Percentiles rank a stretch among this genome's conserved stretches.
phyloP scores from a whole-genome alignment of 1,284 basidiomycete species.

The Stereum hirsutum region DNA sequence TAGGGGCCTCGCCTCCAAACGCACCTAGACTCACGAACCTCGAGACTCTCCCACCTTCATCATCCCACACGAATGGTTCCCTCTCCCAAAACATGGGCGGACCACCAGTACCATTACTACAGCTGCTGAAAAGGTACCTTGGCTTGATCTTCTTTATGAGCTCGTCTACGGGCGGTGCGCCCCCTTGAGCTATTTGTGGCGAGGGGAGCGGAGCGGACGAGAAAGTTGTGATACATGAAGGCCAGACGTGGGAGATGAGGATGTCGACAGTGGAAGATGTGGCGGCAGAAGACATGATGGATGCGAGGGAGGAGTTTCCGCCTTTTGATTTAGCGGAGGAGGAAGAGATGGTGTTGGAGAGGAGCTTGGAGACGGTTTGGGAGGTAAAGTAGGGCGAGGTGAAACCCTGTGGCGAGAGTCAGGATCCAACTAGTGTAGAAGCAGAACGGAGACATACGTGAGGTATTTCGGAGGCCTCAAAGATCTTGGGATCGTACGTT shows the following conservation, averaged over 20 bases:
- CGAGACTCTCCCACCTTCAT: constrained; percentile 56
- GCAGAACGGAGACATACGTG: constrained; percentile 36
- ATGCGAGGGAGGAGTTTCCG: constrained; percentile 51
- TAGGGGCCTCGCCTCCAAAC: constrained; percentile 59
- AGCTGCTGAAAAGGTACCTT: constrained; percentile 71
- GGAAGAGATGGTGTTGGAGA: constrained; percentile 54
- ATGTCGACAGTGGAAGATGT: constrained; percentile 72
- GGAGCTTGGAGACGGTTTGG: constrained; percentile 62
- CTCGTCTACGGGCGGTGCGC: constrained; percentile 59
- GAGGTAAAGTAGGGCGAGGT: constrained; percentile 63
- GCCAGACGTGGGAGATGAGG: constrained; percentile 75
- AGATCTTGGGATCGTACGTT: constrained; percentile 56
- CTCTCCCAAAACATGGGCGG: constrained; percentile 83
- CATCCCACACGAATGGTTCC: constrained; percentile 82
- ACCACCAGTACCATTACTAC: constrained; percentile 41
- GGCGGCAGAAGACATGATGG: constrained; percentile 50
- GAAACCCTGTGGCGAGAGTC: constrained; percentile 43
- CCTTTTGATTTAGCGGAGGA: constrained; percentile 27
- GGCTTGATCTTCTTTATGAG: constrained; percentile 59
- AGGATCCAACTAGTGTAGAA: background rate
- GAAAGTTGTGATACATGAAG: constrained; percentile 57
- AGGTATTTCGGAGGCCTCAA: constrained; percentile 41
- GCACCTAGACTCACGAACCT: constrained; percentile 80
- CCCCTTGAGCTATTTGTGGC: constrained; percentile 31
- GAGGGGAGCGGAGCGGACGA: constrained; percentile 44